phyloP scores from a whole-genome alignment of 495 filamentous ascomycete genomes.

The Penicillium verhagenii region DNA sequence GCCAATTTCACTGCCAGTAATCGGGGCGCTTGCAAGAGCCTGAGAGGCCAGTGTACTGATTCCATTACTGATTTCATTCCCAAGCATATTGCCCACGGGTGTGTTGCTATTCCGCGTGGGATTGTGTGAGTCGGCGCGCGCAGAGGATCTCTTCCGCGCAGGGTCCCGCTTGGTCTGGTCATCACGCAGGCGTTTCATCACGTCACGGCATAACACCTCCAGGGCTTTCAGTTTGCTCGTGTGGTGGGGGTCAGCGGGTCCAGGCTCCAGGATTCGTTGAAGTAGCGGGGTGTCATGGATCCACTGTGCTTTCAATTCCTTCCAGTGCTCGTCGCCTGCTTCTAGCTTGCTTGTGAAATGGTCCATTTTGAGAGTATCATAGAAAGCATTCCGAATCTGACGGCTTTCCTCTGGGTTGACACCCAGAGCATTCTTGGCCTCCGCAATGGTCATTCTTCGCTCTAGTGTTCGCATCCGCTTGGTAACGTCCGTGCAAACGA shows the following conservation, averaged over 20 bases:
- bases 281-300: constrained; percentile 57
- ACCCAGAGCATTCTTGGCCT: constrained; percentile 70
- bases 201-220: constrained; percentile 69
- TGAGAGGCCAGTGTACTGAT: constrained; percentile 54
- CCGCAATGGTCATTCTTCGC: constrained; percentile 63
- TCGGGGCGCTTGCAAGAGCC: constrained; percentile 48
- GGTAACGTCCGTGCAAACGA: constrained; percentile 78
- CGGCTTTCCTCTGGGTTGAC: constrained; percentile 71
- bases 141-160: constrained; percentile 43
- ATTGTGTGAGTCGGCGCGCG: constrained; percentile 24
- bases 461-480: constrained; percentile 69
- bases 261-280: constrained; percentile 54
- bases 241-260: constrained; percentile 53
- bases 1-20: constrained; percentile 41
- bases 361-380: constrained; percentile 63
- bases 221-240: constrained; percentile 61
- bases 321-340: constrained; percentile 70
- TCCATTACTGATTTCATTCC: constrained; percentile 41
- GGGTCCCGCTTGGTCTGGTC: constrained; percentile 62
- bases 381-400: constrained; percentile 63
- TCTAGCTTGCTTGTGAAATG: constrained; percentile 74
- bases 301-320: constrained; percentile 68
- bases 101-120: constrained; percentile 22
- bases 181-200: constrained; percentile 70
- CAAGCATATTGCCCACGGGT: constrained; percentile 24